Percentiles rank a stretch among this genome's conserved stretches.
These are phyloP conservation scores for Pestalotiopsis sp. DNA, from an alignment of 2,329 filamentous ascomycete genomes.

Conservation along the genomic window DNA sequence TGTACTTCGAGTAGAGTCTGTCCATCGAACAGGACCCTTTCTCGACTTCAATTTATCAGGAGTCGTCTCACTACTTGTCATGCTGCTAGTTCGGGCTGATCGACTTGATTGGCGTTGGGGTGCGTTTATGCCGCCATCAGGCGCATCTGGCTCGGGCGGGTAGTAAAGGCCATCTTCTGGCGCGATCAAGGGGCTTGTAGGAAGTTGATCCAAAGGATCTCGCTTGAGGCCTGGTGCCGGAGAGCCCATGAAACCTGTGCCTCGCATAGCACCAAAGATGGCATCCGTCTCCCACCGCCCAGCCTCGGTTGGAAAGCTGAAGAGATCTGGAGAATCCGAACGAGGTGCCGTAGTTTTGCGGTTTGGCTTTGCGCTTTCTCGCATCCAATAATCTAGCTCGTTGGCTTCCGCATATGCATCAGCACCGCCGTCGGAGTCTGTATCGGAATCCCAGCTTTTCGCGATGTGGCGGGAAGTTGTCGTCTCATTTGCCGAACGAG, in stretches of 20 bases:
- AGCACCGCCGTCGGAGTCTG: slow-evolving; percentile 45
- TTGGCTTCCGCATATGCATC: slow-evolving; percentile 42
- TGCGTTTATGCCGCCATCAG: slow-evolving; percentile 43
- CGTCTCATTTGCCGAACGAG: slow-evolving; percentile 50
- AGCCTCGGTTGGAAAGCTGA: slow-evolving; percentile 49
- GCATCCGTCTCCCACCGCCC: slow-evolving; percentile 50
- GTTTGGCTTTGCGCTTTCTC: slow-evolving; percentile 50
- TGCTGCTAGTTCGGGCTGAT: slow-evolving; percentile 45
- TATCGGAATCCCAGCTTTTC: slow-evolving; percentile 50
- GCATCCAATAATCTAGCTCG: slow-evolving; percentile 62
- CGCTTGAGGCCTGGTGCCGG: slow-evolving; percentile 35
- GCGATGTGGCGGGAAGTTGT: slow-evolving; percentile 41
- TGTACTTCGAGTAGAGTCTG: slow-evolving; percentile 17
- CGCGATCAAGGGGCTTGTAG: slow-evolving; percentile 42
- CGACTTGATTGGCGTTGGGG: slow-evolving; percentile 58
- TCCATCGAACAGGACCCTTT: slow-evolving; percentile 23
- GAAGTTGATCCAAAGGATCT: slow-evolving; percentile 48
- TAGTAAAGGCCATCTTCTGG: slow-evolving; percentile 39
- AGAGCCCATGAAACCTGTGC: slow-evolving; percentile 33
- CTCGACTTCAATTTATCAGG: slow-evolving; percentile 21
- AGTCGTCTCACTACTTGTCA: slow-evolving; percentile 24
- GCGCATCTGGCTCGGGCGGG: slow-evolving; percentile 24
- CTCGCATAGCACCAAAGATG: slow-evolving; percentile 47
- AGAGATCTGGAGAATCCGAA: slow-evolving; percentile 53
- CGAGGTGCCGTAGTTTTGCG: slow-evolving; percentile 22